A percentile compares a stretch with the other conserved stretches of the same genome.
Conservation (phyloP, 768 basidiomycete genomes). For the Mycena olivaceomarginata region DNA sequence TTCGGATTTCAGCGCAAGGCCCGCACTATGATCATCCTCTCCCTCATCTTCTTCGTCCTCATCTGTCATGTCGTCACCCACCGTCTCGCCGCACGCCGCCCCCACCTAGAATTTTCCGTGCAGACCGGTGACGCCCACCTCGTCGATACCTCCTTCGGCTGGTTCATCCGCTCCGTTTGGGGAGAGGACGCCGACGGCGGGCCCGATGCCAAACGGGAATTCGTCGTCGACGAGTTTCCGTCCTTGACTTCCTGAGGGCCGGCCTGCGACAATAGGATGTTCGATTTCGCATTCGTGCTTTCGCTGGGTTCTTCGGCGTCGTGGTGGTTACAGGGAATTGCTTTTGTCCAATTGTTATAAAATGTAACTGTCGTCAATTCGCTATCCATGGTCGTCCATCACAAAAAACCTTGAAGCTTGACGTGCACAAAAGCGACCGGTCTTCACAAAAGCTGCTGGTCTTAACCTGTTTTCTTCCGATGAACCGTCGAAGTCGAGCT, state of each 20-base stretch:
- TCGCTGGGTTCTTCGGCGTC: slow-evolving; percentile 20
- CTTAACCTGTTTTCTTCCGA: too few species aligned
- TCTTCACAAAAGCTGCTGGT: too few species aligned
- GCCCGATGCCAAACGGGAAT: slow-evolving; percentile 44
- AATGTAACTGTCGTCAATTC: slow-evolving; percentile 37
- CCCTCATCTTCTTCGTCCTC: slow-evolving; percentile 70
- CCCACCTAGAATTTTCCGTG: slow-evolving; percentile 73
- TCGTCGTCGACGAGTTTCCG: slow-evolving; percentile 44
- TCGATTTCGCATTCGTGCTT: slow-evolving; percentile 1
- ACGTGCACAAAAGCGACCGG: too few species aligned
- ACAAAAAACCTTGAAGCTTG: neutral
- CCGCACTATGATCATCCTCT: slow-evolving; percentile 71
- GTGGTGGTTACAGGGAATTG: slow-evolving; percentile 25
- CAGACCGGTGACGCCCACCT: slow-evolving; percentile 54
- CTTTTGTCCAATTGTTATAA: slow-evolving; percentile 27
- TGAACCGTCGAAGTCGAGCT: too few species aligned
- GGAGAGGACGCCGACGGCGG: slow-evolving; percentile 34
- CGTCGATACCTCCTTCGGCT: slow-evolving; percentile 51
- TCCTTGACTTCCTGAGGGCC: slow-evolving; percentile 9
- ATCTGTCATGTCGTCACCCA: slow-evolving; percentile 76
- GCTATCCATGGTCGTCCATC: slow-evolving; percentile 32
- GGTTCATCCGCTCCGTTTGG: slow-evolving; percentile 57
- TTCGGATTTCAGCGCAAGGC: slow-evolving; percentile 55
- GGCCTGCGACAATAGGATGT: slow-evolving; percentile 17
- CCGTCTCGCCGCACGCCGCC: slow-evolving; percentile 70